Conservation (phyloP, 164 flowering plant species). For the Hamamelis virginiana region DNA sequence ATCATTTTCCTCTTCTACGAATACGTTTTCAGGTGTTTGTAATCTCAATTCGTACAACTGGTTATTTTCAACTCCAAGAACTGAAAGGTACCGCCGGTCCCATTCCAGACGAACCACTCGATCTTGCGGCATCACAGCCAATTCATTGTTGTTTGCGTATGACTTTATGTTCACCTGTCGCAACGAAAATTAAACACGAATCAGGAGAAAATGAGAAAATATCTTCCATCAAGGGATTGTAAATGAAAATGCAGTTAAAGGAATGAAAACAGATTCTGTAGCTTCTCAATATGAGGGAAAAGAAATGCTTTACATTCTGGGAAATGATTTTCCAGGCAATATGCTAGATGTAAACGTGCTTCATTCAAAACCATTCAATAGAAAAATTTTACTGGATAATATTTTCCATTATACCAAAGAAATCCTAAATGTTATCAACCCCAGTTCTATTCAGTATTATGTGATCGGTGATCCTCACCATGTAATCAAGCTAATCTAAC, state of each 20-base stretch:
- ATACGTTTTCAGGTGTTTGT: constrained; percentile 85
- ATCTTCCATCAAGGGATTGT: background rate
- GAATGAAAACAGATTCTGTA: no score
- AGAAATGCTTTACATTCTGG: no score
- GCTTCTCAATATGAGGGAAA: no score
- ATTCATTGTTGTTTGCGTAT: constrained; percentile 89
- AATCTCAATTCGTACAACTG: constrained; percentile 71
- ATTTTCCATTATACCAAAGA: background rate
- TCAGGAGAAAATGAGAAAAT: background rate
- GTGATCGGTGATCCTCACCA: background rate
- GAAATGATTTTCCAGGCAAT: no score
- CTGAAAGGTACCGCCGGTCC: constrained; percentile 89
- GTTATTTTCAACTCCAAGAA: constrained; percentile 95
- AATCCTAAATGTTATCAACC: background rate
- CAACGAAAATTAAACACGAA: background rate
- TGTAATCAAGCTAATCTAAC: background rate
- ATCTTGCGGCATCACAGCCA: constrained; percentile 92
- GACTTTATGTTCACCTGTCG: constrained; percentile 87
- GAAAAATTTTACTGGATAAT: background rate
- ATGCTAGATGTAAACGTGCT: no score
- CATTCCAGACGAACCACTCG: constrained; percentile 76
- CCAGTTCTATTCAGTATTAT: background rate
- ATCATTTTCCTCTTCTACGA: constrained; percentile 75
- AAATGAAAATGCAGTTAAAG: no score
- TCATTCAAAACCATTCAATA: background rate